Conservation (phyloP, 768 basidiomycete genomes). For the Trametes cinnabarina region DNA sequence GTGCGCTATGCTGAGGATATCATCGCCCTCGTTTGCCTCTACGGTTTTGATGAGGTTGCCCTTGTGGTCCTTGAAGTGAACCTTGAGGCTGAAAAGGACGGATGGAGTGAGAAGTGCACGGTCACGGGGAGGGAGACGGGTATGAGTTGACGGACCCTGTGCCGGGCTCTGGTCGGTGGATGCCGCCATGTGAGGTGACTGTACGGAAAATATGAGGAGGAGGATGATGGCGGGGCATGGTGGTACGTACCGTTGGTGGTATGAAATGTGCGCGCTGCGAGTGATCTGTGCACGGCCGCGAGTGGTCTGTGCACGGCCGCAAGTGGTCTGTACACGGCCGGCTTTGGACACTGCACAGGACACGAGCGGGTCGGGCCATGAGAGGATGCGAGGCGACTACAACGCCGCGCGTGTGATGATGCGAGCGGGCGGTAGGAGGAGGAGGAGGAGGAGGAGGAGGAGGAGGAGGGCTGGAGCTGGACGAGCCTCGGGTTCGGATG, state of each 20-base stretch:
- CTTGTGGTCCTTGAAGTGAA: conserved; percentile 88
- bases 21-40: conserved; percentile 92
- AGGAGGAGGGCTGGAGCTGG: not conserved
- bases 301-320: not conserved
- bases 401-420: not conserved
- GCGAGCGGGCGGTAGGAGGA: not conserved
- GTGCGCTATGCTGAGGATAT: conserved; percentile 86
- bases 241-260: not conserved
- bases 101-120: not conserved
- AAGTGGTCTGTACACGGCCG: not conserved
- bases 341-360: too few species aligned
- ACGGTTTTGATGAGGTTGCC: conserved; percentile 82
- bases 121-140: not conserved
- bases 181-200: conserved; percentile 44
- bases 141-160: conserved; percentile 51
- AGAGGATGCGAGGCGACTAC: not conserved
- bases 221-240: not conserved
- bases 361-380: not conserved
- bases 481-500: not conserved
- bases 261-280: conserved; percentile 7
- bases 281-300: not conserved
- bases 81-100: conserved; percentile 60
- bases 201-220: not conserved
- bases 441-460: not conserved
- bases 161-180: conserved; percentile 63